Base-by-base conservation (phyloP, 345 rosid genomes). In the Kernera saxatilis region DNA sequence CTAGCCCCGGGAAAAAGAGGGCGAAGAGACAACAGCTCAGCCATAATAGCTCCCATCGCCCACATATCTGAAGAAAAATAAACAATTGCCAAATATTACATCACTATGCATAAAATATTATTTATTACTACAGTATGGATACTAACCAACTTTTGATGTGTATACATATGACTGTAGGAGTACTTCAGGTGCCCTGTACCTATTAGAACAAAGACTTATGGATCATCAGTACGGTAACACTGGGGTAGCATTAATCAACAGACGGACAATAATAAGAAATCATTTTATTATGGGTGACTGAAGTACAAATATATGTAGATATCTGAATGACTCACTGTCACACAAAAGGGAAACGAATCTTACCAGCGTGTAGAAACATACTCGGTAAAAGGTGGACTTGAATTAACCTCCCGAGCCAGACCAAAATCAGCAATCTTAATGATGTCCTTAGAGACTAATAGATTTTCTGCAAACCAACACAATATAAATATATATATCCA, bases 161-260 rank as follows among this genome's bases (percentile, higher is more conserved):
- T 94, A 94, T 3, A 79, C 21, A 70, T 79, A 82, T 25, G 99
- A 85, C 74, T 94, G 99, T 68, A 94, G 93, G 77, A 94, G 82
- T 70, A 91, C 95, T 79, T 94, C 99, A 50, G 99, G 99, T n/a
- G 99, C 99, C 46, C 99, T 83, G 70, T 94, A 94, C 99, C 99
- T 94, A 75, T 21, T 39, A 70, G 35, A 71, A 64, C 33, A 50
- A 48, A 70, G 39, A 45, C 11, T 27, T 15, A 4, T 18, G 35
- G 25, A 32, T 70, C 60, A 32, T 70, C 60, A 54, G 55, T 64
- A 55, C 30, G 3, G 65, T 5, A 69, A 30, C 29, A 48, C 8
- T 43, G 23, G 26, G 2, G 8, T 39, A 48, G 26, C 54, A 61
- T 62, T 13, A 23, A 25, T 22, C 13, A 39, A 60, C 22, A 18